Percentiles rank a stretch among this genome's conserved stretches.
Conservation (phyloP, 2,329 filamentous ascomycete genomes). For the Pseudocercospora crystallina region DNA sequence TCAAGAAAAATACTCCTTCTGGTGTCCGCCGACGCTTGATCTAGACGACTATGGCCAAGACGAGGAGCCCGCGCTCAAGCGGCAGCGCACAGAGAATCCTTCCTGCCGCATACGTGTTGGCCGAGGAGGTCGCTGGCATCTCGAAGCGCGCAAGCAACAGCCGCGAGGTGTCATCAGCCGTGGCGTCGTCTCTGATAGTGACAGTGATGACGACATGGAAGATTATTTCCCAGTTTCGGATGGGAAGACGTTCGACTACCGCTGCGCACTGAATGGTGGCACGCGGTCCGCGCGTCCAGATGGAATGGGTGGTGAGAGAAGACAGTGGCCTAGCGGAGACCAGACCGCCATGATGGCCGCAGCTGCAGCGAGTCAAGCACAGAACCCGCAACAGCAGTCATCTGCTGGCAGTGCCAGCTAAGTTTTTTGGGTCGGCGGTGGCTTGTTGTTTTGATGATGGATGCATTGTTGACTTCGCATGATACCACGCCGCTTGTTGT, state of each 20-base stretch:
- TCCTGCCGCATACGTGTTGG: slow-evolving; percentile 82
- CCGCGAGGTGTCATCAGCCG: slow-evolving; percentile 25
- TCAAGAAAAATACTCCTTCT: slow-evolving; percentile 24
- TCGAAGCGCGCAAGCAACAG: slow-evolving; percentile 59
- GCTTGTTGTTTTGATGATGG: slow-evolving; percentile 6
- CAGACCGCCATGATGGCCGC: slow-evolving; percentile 24
- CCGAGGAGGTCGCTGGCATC: slow-evolving; percentile 79
- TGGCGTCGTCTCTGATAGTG: slow-evolving; percentile 69
- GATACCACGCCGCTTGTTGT: slow-evolving; percentile 15
- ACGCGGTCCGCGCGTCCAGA: slow-evolving; percentile 18
- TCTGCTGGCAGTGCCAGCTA: slow-evolving; percentile 6
- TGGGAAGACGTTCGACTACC: slow-evolving; percentile 68
- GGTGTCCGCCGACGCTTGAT: slow-evolving; percentile 10
- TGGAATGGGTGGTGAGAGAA: slow-evolving; percentile 13
- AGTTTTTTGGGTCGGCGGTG: slow-evolving; percentile 5
- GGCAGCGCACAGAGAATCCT: slow-evolving; percentile 41
- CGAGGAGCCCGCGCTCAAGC: slow-evolving; percentile 20
- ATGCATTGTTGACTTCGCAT: slow-evolving; percentile 1
- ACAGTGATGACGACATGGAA: slow-evolving; percentile 69
- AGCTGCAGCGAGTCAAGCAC: slow-evolving; percentile 14
- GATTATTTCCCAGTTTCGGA: slow-evolving; percentile 31
- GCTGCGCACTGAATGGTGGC: slow-evolving; percentile 54
- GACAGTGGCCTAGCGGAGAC: slow-evolving; percentile 22
- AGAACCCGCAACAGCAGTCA: slow-evolving; percentile 18
- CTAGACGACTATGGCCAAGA: slow-evolving; percentile 13